Evolutionary conservation across 2,329 filamentous ascomycete species (phyloP), one percentile per base, ranked within the genome.

Genomic region (Colletotrichum echinochloae): DNA sequence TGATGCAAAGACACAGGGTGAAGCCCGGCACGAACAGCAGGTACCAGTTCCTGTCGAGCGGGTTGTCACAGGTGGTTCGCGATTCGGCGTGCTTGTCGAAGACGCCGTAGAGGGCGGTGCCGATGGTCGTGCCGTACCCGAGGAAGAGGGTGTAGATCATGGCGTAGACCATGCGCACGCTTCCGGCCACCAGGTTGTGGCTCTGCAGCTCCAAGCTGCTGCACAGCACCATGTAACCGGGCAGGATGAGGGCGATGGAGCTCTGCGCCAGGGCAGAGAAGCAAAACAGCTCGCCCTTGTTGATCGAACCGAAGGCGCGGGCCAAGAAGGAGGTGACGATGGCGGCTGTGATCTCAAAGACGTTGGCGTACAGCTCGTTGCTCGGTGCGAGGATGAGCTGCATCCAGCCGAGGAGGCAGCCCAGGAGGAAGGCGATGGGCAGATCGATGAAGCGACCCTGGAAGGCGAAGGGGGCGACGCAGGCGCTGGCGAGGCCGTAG

Each of bases 401-500:
- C 59, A 97, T 83, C 64, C 91, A 81, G 1, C 93, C 94, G 0
- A 97, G 85, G 23, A 95, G 82, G 75, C 89, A 91, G 2, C 94
- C 94, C 0, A 97, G 86, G 0, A 94, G 66, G 78, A 96, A 96
- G 26, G 90, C 90, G 35, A 95, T 87, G 0, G 93, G 93, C 69
- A 96, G 83, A 77, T 97, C 94, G 75, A 95, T 91, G 49, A 91
- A 88, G 4, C 93, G 88, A 3, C 92, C 92, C 66, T 90, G 84
- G 76, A 96, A 97, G 4, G 92, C 93, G 76, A 96, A 96, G 0
- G 93, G 93, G 0, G 92, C 93, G 1, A 96, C 93, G 8, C 85
- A 88, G 0, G 90, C 91, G 16, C 92, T 94, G 1, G 94, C 93
- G 7, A 94, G 81, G 0, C 94, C 94, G 74, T 94, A 95, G 39